phyloP scores from a whole-genome alignment of 2,329 filamentous ascomycete species.

The Alternaria sp. region DNA sequence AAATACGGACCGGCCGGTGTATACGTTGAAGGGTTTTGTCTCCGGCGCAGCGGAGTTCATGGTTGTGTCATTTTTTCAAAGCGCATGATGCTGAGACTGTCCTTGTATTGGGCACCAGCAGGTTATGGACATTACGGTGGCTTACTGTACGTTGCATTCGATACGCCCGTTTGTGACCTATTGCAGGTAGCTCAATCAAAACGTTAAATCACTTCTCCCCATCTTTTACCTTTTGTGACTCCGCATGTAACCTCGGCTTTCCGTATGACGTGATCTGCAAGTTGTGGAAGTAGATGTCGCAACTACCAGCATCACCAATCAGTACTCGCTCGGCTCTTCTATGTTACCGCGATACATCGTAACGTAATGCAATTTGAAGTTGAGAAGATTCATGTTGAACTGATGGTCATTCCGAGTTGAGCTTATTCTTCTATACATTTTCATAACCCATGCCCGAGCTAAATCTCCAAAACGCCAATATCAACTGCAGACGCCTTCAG shows the following conservation, averaged over 20 bases:
- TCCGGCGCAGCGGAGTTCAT: conserved; percentile 18
- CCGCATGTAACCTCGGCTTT: conserved; percentile 1
- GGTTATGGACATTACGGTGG: conserved; percentile 4
- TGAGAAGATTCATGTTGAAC: conserved; percentile 3
- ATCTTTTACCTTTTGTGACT: not conserved
- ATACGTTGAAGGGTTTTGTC: conserved; percentile 5
- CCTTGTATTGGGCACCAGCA: not conserved
- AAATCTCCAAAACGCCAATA: not conserved
- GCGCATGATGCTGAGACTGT: conserved; percentile 4
- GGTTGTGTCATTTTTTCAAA: conserved; percentile 7
- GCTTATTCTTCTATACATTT: not conserved
- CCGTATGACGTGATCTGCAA: conserved; percentile 6
- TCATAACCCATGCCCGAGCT: not conserved
- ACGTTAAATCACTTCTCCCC: not conserved
- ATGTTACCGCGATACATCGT: not conserved
- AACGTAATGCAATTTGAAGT: not conserved
- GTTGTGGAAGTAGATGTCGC: not conserved
- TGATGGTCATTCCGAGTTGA: not conserved
- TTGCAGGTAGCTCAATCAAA: conserved; percentile 11
- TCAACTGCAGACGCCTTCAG: not conserved
- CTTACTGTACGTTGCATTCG: conserved; percentile 5
- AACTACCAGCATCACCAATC: not conserved
- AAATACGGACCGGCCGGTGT: conserved; percentile 1
- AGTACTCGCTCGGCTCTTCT: not conserved
- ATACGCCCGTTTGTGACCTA: conserved; percentile 1